phyloP scores from a whole-genome alignment of 345 rosid species.

The Schrenkiella parvula region DNA sequence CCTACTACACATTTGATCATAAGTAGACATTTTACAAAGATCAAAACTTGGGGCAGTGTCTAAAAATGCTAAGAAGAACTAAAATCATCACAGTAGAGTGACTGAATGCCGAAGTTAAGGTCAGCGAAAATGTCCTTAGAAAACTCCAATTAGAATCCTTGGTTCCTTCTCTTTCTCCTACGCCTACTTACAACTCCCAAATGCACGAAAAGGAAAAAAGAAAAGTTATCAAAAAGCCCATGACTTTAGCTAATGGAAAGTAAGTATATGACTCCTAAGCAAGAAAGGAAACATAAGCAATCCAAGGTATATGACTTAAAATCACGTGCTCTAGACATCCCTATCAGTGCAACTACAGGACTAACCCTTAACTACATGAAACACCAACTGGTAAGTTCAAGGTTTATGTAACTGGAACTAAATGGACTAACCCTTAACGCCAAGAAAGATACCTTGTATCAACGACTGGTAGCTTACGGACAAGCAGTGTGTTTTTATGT shows the following conservation, averaged over 20 bases:
- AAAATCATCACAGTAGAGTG: neutral
- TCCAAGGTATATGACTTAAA: neutral
- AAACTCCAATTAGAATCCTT: neutral
- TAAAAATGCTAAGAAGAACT: neutral
- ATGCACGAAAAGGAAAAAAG: neutral
- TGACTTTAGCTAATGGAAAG: neutral
- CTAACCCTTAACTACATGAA: neutral
- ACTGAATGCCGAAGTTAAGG: neutral
- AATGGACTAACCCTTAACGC: neutral
- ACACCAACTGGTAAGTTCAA: neutral
- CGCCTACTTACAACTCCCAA: neutral
- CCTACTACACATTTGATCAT: neutral
- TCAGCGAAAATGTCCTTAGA: neutral
- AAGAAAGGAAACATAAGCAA: neutral
- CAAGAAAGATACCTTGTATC: slow-evolving; percentile 50
- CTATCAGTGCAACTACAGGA: neutral
- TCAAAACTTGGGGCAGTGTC: neutral
- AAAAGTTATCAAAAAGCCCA: neutral
- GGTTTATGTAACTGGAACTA: neutral
- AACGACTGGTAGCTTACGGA: slow-evolving; percentile 71
- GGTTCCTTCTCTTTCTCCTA: neutral
- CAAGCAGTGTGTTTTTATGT: slow-evolving; percentile 69
- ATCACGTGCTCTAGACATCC: neutral
- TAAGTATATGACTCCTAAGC: neutral
- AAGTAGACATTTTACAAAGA: neutral